Conservation (phyloP, 805 yeast species). For the Metschnikowia vanudenii region DNA sequence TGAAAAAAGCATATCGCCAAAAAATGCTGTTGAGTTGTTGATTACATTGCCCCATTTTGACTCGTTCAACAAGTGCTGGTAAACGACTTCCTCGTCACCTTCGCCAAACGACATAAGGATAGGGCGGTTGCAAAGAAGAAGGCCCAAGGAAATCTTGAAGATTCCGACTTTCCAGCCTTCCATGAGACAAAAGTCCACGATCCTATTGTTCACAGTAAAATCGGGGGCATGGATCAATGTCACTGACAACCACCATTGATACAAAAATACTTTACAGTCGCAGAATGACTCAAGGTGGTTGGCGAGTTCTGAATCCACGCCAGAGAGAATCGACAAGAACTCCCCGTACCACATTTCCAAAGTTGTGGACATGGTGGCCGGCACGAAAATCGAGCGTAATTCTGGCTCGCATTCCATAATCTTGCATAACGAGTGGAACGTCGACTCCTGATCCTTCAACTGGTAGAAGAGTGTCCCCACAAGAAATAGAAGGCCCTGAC, state of each 20-base stretch:
- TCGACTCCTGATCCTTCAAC: slow-evolving; percentile 36
- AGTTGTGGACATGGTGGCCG: slow-evolving; percentile 53
- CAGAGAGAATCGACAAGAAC: slow-evolving; percentile 44
- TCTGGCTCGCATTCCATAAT: slow-evolving; percentile 58
- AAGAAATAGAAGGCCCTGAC: slow-evolving; percentile 64
- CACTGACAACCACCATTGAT: slow-evolving; percentile 66
- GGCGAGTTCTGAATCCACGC: slow-evolving; percentile 40
- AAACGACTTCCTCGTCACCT: slow-evolving; percentile 43
- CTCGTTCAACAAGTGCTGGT: slow-evolving; percentile 44
- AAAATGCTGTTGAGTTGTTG: slow-evolving; percentile 37
- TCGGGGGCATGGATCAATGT: slow-evolving; percentile 61
- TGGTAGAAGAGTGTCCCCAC: slow-evolving; percentile 56
- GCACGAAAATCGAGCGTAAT: slow-evolving; percentile 48
- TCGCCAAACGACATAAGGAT: slow-evolving; percentile 32
- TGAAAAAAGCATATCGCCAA: slow-evolving; percentile 36
- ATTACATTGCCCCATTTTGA: slow-evolving; percentile 43
- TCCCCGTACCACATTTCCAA: slow-evolving; percentile 52
- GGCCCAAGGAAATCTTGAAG: slow-evolving; percentile 54
- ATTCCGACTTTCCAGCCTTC: slow-evolving; percentile 55
- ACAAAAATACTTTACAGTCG: slow-evolving; percentile 49
- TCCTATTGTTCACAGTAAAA: slow-evolving; percentile 44
- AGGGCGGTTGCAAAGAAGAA: slow-evolving; percentile 48
- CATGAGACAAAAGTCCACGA: slow-evolving; percentile 50
- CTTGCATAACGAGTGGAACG: slow-evolving; percentile 52
- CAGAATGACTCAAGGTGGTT: slow-evolving; percentile 42